Base-by-base conservation (phyloP, 768 basidiomycete genomes). In the Boletus rubroflammeus region DNA sequence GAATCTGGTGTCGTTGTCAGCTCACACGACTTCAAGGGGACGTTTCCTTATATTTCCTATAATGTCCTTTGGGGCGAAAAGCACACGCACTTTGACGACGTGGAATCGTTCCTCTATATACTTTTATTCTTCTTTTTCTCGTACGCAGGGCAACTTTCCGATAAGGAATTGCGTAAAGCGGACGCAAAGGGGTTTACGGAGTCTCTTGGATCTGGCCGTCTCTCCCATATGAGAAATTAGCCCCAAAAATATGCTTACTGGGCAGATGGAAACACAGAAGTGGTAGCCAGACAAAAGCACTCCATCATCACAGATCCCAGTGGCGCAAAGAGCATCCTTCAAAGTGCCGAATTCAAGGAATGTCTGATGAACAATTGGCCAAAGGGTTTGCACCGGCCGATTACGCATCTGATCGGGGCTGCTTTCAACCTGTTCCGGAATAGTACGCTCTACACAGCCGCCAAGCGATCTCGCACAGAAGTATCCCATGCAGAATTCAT, bases 91-190 rank as follows among this genome's bases (percentile, higher is more conserved):
- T 42, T 50, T 1, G 40, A 54, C 17, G 53, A 54, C 6, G 47
- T 50, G 6, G 53, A 54, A 11, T 54, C 40, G 0, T 54, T 54
- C 14, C 31, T 54, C 47, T 50, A 50, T 3, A 39, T 50, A 1
- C 53, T 54, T n/a, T 42, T 54, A 0, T 5, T 50, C 1, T 54
- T 50, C 40, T 42, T 54, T 34, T 54, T 54, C 15, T 54, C 47
- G 0, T 38, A 38, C 2, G 38, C 38, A 19, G 38, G 38, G 0
- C 38, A n/a, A n/a, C 38, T 38, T 19, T 19, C 38, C 10, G 38
- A 10, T 11, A 19, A 9, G 4, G n/a, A 38, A n/a, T 38, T 38
- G 38, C 19, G 38, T 38, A 9, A 9, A 19, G 38, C 38, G 0
- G 38, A 38, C n/a, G 38, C n/a, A n/a, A n/a, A 4, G 1, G 21